Evolutionary conservation across 1,284 basidiomycete species (phyloP).

Genomic region (Ganoderma lingzhi): DNA sequence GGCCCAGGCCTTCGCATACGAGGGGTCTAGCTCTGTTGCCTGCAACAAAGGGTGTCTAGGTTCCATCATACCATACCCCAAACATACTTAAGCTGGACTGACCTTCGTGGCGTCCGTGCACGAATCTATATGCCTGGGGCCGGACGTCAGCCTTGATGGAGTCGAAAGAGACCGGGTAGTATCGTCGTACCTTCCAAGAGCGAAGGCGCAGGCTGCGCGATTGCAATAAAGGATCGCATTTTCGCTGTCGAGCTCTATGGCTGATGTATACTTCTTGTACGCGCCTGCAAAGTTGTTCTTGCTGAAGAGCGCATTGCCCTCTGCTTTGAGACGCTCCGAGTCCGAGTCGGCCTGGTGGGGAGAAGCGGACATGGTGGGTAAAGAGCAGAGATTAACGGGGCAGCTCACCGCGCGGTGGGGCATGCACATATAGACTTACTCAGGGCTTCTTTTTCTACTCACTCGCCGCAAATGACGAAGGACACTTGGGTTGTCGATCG

Average conservation of each 20-base stretch:
- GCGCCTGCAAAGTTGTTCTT: slow-evolving; percentile 43
- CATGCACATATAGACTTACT: not conserved
- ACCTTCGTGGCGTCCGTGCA: slow-evolving; percentile 28
- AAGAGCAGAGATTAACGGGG: not conserved
- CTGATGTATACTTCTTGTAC: slow-evolving; percentile 44
- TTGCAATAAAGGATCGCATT: slow-evolving; percentile 49
- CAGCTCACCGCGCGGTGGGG: not conserved
- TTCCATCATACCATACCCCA: not conserved
- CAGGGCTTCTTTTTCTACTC: not conserved
- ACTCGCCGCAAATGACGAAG: not conserved
- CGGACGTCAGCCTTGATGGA: not conserved
- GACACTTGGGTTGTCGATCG: not conserved
- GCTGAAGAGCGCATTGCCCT: slow-evolving; percentile 47
- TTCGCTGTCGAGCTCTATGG: slow-evolving; percentile 41
- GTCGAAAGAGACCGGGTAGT: no score
- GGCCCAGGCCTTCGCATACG: slow-evolving; percentile 38
- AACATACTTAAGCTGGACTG: not conserved
- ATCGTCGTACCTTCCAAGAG: slow-evolving; percentile 30
- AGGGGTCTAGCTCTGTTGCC: slow-evolving; percentile 44
- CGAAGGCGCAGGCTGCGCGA: slow-evolving; percentile 45
- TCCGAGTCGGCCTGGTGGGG: slow-evolving; percentile 12
- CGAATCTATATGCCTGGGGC: slow-evolving; percentile 28
- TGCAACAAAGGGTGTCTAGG: slow-evolving; percentile 17
- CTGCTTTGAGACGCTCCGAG: slow-evolving; percentile 41
- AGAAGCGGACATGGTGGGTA: slow-evolving; percentile 16